Percentiles rank a stretch among this genome's conserved stretches.
These are phyloP conservation scores for Penicillium vulpinum DNA, from an alignment of 2,329 filamentous ascomycete genomes.

Conservation along the genomic window DNA sequence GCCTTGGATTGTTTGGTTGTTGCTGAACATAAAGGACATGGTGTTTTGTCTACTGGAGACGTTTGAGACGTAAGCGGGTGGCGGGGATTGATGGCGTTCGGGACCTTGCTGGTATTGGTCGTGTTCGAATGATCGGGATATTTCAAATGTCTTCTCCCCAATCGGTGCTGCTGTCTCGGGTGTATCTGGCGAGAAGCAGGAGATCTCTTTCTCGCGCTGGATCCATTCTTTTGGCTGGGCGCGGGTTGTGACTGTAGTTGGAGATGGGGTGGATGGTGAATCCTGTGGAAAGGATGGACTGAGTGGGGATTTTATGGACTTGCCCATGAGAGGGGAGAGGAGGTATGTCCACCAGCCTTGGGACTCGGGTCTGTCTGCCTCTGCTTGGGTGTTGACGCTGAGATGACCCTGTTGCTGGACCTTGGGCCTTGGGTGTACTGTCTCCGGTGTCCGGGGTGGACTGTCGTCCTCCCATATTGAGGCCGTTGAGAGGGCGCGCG, in stretches of 20 bases:
- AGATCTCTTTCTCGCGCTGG: conserved; percentile 26
- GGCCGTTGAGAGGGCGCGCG: conserved; percentile 32
- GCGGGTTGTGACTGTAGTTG: neutral
- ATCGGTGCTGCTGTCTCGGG: conserved; percentile 25
- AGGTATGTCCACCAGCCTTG: conserved; percentile 54
- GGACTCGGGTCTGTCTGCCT: conserved; percentile 41
- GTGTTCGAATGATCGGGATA: conserved; percentile 13
- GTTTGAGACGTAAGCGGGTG: conserved; percentile 5
- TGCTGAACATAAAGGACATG: conserved; percentile 26
- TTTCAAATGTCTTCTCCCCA: conserved; percentile 12
- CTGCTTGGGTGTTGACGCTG: conserved; percentile 37
- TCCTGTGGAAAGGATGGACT: conserved; percentile 25
- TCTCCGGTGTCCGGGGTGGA: conserved; percentile 4
- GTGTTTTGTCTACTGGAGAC: conserved; percentile 13
- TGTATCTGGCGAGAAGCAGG: conserved; percentile 37
- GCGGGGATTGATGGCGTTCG: conserved; percentile 1
- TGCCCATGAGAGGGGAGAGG: conserved; percentile 45
- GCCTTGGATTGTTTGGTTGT: conserved; percentile 31
- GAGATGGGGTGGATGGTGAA: neutral
- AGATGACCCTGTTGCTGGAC: conserved; percentile 11
- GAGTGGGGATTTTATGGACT: conserved; percentile 27
- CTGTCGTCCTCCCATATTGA: conserved; percentile 42
- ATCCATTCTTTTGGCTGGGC: conserved; percentile 28
- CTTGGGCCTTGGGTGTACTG: conserved; percentile 21
- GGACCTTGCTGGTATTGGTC: neutral